These are phyloP conservation scores for Protea cynaroides DNA, from an alignment of 164 flowering plant species.

Conservation along the genomic window DNA sequence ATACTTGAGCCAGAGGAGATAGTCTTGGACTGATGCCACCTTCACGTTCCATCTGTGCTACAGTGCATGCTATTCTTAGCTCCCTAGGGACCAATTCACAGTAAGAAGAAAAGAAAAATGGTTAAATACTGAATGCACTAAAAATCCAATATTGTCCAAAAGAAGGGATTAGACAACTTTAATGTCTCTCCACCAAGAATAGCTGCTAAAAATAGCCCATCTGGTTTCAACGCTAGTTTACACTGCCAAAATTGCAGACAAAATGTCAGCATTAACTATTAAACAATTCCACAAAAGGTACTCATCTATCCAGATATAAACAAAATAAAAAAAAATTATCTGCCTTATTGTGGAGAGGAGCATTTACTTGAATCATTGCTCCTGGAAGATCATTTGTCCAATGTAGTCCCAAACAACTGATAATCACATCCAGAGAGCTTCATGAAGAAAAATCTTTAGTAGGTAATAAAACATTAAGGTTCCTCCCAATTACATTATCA, in stretches of 20 bases:
- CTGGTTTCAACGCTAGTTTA: constrained; percentile 89
- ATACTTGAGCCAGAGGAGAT: constrained; percentile 93
- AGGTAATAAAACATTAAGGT: neutral
- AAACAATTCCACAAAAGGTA: neutral
- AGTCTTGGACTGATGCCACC: constrained; percentile 96
- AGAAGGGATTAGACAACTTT: constrained; percentile 37
- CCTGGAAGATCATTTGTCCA: constrained; percentile 99
- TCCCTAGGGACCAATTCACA: constrained; percentile 41
- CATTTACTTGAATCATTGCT: constrained; percentile 86
- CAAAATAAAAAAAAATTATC: neutral
- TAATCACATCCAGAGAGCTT: constrained; percentile 80
- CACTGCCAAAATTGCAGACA: constrained; percentile 47
- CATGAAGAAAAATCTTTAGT: constrained; percentile 8
- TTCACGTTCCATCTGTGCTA: constrained; percentile 98
- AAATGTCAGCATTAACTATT: constrained; percentile 7
- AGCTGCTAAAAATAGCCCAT: constrained; percentile 93
- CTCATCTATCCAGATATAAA: neutral
- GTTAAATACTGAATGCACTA: neutral
- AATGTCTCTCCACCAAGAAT: constrained; percentile 97
- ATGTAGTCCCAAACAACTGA: constrained; percentile 95
- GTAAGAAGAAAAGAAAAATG: constrained; percentile 8
- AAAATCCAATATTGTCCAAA: neutral
- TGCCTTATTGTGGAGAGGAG: neutral
- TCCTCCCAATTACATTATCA: neutral
- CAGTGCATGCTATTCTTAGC: constrained; percentile 86